Evolutionary conservation across 2,329 filamentous ascomycete genomes (phyloP), one percentile per base, ranked within the genome.

Genomic region (Sclerotinia trifoliorum): DNA sequence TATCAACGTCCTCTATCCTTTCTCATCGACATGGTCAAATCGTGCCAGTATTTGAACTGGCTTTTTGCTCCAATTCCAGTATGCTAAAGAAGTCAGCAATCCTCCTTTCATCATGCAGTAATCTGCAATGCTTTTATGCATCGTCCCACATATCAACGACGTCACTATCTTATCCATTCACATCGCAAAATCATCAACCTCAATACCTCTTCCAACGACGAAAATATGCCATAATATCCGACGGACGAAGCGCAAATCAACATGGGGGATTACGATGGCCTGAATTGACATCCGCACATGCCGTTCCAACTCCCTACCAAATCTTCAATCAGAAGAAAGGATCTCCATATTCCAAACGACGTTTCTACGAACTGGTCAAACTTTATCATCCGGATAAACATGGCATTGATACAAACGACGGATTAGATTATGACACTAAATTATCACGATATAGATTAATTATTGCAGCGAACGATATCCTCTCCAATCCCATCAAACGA

Each of bases 351-450:
- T 89, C 86, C 71, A 98, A 99, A 80, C 81, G 84, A 55, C 88
- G 88, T 69, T 99, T 93, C 83, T 95, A 96, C 79, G 86, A 94
- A 76, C 86, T 99, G 65, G 95, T 96, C 68, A 99, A 98, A 81
- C 83, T 96, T 58, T 99, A 99, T 81, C 95, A 99, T 77, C 95
- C 95, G 0, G 95, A 99, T 79, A 86, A 86, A 69, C 82, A 79
- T 71, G 77, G 76, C 68, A 77, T 78, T 52, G 73, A 75, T 51
- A 78, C 77, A 21, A 78, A 78, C 73, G 79, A 80, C 70, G 78
- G 79, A 10, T 77, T 91, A 17, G 82, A 91, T 0, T 83, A 85
- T 26, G 80, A 86, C 35, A 84, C 86, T 42, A 89, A 90, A 70
- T 83, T 95, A n/a, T 92, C 97, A 77, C 90, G 95, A 61, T 99